A percentile compares a stretch with the other conserved stretches of the same genome.
Evolutionary conservation across 257 asterid species (phyloP).

Genomic region (Gentiana dahurica): DNA sequence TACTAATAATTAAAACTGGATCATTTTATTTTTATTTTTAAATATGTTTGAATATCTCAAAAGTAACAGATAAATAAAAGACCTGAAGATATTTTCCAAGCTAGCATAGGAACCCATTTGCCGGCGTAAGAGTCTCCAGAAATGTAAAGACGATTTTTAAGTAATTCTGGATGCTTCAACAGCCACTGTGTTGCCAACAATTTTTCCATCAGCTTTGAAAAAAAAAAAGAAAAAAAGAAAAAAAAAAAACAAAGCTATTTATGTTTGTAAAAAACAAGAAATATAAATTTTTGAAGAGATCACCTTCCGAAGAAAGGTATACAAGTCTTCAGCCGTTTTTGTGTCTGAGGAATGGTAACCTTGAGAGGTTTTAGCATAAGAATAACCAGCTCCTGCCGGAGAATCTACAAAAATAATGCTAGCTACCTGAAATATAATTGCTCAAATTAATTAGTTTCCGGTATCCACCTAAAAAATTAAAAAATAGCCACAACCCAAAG

Average conservation of each 20-base stretch:
- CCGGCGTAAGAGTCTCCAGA: slow-evolving; percentile 39
- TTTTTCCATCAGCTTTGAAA: background rate
- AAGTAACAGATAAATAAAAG: background rate
- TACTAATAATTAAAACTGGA: background rate
- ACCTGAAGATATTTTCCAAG: slow-evolving; percentile 23
- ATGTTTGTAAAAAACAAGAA: background rate
- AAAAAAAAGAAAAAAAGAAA: too few species aligned
- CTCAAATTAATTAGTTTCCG: too few species aligned
- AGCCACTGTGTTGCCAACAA: slow-evolving; percentile 27
- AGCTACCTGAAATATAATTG: slow-evolving; percentile 9
- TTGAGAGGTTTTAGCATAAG: slow-evolving; percentile 18
- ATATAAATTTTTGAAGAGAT: background rate
- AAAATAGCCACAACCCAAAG: too few species aligned
- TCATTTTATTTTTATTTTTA: background rate
- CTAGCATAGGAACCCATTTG: slow-evolving; percentile 19
- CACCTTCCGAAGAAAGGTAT: slow-evolving; percentile 19
- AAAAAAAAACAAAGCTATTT: background rate
- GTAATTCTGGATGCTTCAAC: slow-evolving; percentile 17
- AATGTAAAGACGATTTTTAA: slow-evolving; percentile 19
- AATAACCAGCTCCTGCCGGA: slow-evolving; percentile 21
- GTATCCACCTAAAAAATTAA: too few species aligned
- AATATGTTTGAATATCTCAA: background rate
- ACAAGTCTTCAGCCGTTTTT: slow-evolving; percentile 5
- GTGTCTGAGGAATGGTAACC: slow-evolving; percentile 11
- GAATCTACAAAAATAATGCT: slow-evolving; percentile 19